These are phyloP conservation scores for Citrullus colocynthis DNA, from an alignment of 306 rosid species.

Conservation along the genomic window DNA sequence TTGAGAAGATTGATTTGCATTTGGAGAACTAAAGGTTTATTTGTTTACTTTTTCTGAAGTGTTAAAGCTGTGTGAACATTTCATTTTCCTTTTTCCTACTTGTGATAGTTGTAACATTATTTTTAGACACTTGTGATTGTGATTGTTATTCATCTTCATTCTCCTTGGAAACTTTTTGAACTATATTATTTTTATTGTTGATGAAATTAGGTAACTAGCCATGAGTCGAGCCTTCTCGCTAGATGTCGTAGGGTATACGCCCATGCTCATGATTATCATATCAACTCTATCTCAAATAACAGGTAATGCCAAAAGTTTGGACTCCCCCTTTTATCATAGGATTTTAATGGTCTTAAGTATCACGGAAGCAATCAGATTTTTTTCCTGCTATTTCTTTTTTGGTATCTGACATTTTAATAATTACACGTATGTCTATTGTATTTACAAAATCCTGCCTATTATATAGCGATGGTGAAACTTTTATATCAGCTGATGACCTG, in stretches of 20 bases:
- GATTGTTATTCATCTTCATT: not conserved
- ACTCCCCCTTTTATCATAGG: not conserved
- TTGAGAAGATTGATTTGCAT: not conserved
- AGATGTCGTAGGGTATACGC: slow-evolving; percentile 16
- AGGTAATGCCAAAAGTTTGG: slow-evolving; percentile 9
- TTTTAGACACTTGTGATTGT: not conserved
- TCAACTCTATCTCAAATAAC: slow-evolving; percentile 18
- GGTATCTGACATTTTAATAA: not conserved
- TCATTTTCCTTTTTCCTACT: not conserved
- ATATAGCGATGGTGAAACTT: slow-evolving; percentile 89
- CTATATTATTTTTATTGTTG: not conserved
- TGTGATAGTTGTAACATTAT: not conserved
- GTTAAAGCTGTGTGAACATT: not conserved
- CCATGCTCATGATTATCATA: slow-evolving; percentile 19
- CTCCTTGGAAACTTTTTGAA: not conserved
- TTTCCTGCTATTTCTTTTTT: not conserved
- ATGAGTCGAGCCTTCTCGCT: slow-evolving; percentile 10
- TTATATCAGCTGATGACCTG: slow-evolving; percentile 98
- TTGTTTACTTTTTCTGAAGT: not conserved
- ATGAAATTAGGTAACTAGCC: slow-evolving; percentile 10
- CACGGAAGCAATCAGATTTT: not conserved
- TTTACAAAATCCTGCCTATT: slow-evolving; percentile 8
- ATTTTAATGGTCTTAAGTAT: not conserved
- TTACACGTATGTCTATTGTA: not conserved
- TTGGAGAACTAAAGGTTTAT: not conserved